These are phyloP conservation scores for Kazachstania africana DNA, from an alignment of 805 yeast genomes.

Conservation along the genomic window DNA sequence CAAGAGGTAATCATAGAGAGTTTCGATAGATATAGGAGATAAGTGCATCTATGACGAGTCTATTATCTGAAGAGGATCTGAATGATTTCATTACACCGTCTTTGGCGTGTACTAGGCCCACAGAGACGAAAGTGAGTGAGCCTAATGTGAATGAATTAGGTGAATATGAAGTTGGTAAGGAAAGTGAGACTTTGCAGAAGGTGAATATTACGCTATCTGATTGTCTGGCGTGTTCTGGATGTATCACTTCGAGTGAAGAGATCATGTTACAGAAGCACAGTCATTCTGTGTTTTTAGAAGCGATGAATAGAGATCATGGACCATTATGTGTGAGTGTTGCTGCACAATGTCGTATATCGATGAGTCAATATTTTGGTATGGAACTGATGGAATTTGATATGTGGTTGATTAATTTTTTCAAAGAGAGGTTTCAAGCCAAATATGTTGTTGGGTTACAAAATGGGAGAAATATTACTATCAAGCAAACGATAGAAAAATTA, in stretches of 20 bases:
- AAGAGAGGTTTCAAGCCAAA: constrained; percentile 45
- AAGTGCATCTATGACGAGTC: constrained; percentile 55
- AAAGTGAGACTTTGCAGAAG: constrained; percentile 46
- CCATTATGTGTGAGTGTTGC: constrained; percentile 74
- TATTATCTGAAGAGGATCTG: constrained; percentile 77
- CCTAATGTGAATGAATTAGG: constrained; percentile 13
- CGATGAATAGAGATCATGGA: constrained; percentile 25
- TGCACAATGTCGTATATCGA: constrained; percentile 76
- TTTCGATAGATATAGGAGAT: too few species aligned
- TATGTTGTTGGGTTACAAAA: constrained; percentile 77
- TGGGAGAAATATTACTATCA: constrained; percentile 60
- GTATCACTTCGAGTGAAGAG: constrained; percentile 96
- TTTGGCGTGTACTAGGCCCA: constrained; percentile 88
- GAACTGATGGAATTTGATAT: constrained; percentile 50
- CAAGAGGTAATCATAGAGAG: too few species aligned
- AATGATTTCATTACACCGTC: constrained; percentile 94
- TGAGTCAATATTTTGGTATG: constrained; percentile 54
- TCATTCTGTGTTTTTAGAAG: constrained; percentile 55
- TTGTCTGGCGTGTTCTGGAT: constrained; percentile 94
- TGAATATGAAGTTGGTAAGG: constrained; percentile 58
- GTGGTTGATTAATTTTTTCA: constrained; percentile 45
- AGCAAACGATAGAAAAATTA: constrained; percentile 35
- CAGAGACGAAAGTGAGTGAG: constrained; percentile 25
- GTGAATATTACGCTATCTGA: constrained; percentile 87
- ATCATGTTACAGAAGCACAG: constrained; percentile 85